A percentile compares a stretch with the other conserved stretches of the same genome.
These are phyloP conservation scores for Lignosus rhinocerotis DNA, from an alignment of 1,284 basidiomycete genomes.

Conservation along the genomic window DNA sequence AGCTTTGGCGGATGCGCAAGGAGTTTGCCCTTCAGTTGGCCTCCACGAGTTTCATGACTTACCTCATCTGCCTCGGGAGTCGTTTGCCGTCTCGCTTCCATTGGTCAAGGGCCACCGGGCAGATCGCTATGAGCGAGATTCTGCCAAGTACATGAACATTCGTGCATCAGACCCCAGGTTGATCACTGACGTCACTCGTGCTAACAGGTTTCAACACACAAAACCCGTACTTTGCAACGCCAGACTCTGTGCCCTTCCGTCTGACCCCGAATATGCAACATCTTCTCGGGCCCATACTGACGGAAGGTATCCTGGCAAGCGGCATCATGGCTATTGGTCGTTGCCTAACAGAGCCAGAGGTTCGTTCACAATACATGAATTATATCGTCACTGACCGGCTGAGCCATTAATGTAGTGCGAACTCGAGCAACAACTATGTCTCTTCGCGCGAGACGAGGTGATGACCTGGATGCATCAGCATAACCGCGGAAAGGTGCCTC, in stretches of 20 bases:
- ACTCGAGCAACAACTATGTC: slow-evolving; percentile 83
- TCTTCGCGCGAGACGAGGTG: slow-evolving; percentile 95
- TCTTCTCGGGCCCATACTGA: slow-evolving; percentile 88
- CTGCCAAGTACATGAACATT: slow-evolving; percentile 66
- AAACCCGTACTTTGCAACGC: slow-evolving; percentile 72
- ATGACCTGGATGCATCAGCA: slow-evolving; percentile 61
- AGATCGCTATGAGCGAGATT: slow-evolving; percentile 89
- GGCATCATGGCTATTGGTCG: slow-evolving; percentile 91
- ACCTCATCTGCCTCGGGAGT: slow-evolving; percentile 83
- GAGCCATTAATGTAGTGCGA: slow-evolving; percentile 66
- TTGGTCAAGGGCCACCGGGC: slow-evolving; percentile 85
- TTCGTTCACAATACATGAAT: slow-evolving; percentile 38
- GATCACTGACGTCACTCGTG: neutral
- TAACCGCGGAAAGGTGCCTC: slow-evolving; percentile 50
- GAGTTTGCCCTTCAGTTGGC: slow-evolving; percentile 94
- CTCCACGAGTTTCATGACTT: slow-evolving; percentile 91
- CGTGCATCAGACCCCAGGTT: neutral
- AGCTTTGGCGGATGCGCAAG: slow-evolving; percentile 97
- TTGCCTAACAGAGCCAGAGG: slow-evolving; percentile 91
- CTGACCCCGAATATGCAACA: slow-evolving; percentile 96
- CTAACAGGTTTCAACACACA: slow-evolving; percentile 44
- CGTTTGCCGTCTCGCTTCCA: slow-evolving; percentile 87
- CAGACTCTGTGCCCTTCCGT: slow-evolving; percentile 94
- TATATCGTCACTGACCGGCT: neutral
- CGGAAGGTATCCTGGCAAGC: slow-evolving; percentile 87